Percentiles rank a stretch among this genome's conserved stretches.
These are phyloP conservation scores for Eutrema salsugineum DNA, from an alignment of 441 rosid species.

Conservation along the genomic window DNA sequence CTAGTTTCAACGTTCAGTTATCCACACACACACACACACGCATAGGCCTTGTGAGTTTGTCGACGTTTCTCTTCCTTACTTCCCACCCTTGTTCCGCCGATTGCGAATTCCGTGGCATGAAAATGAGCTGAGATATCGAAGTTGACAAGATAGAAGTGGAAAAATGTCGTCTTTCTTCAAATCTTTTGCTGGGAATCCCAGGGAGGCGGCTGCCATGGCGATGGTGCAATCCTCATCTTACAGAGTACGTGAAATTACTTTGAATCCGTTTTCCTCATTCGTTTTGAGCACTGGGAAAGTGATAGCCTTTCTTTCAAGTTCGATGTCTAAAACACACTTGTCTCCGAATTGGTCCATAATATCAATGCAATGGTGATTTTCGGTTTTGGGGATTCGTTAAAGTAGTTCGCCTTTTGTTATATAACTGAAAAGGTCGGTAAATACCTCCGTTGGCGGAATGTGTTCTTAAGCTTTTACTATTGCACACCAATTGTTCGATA, in stretches of 20 bases:
- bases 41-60: not conserved
- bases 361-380: not conserved
- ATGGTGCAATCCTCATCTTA: slow-evolving; percentile 63
- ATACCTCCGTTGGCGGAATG: not conserved
- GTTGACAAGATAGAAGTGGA: not conserved
- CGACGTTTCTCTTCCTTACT: slow-evolving; percentile 1
- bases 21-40: slow-evolving; percentile 4
- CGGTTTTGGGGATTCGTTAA: not conserved
- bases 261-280: not conserved
- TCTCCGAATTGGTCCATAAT: not conserved
- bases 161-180: slow-evolving; percentile 43
- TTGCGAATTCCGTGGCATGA: not conserved
- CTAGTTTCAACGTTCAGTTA: slow-evolving; percentile 11
- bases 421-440: not conserved
- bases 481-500: slow-evolving; percentile 42
- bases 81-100: not conserved
- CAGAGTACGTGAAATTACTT: slow-evolving; percentile 36
- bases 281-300: not conserved
- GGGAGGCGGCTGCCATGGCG: slow-evolving; percentile 58
- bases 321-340: not conserved
- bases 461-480: not conserved
- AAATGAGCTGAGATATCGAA: not conserved
- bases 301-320: not conserved
- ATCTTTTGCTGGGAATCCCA: slow-evolving; percentile 50
- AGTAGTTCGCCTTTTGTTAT: not conserved